Conservation (phyloP, 78 protist genomes). For the Trichosphaerium sp. region DNA sequence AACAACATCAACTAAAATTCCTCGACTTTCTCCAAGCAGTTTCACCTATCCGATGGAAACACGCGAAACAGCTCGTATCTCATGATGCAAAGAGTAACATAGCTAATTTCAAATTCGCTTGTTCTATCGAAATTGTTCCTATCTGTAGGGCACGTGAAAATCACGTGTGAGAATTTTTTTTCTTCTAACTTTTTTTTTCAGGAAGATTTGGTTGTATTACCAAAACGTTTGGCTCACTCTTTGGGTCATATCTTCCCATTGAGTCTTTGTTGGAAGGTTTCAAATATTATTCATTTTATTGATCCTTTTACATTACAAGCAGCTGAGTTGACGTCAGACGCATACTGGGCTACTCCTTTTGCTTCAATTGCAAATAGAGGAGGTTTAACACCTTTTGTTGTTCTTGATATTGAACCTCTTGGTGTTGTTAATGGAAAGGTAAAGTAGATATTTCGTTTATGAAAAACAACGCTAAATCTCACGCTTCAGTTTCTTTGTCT, state of each 20-base stretch:
- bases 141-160: no score
- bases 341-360: slow-evolving; percentile 74
- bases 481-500: not conserved
- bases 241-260: slow-evolving; percentile 49
- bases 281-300: slow-evolving; percentile 50
- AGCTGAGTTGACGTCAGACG: slow-evolving; percentile 38
- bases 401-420: slow-evolving; percentile 63
- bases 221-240: slow-evolving; percentile 29
- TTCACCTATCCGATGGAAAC: slow-evolving; percentile 55
- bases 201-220: slow-evolving; percentile 89
- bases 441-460: no score
- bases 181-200: not conserved
- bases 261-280: slow-evolving; percentile 31
- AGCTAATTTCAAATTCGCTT: slow-evolving; percentile 71
- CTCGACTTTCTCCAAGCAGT: slow-evolving; percentile 63
- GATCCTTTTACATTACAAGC: slow-evolving; percentile 78
- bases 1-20: slow-evolving; percentile 51
- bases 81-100: slow-evolving; percentile 78
- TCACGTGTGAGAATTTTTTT: not conserved
- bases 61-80: slow-evolving; percentile 73
- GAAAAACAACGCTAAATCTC: not conserved
- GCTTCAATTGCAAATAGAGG: slow-evolving; percentile 20
- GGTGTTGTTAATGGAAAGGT: slow-evolving; percentile 38
- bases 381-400: slow-evolving; percentile 55
- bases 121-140: slow-evolving; percentile 87